Conservation (phyloP, 176 grass and related monocot species). For the Elymus sibiricus region DNA sequence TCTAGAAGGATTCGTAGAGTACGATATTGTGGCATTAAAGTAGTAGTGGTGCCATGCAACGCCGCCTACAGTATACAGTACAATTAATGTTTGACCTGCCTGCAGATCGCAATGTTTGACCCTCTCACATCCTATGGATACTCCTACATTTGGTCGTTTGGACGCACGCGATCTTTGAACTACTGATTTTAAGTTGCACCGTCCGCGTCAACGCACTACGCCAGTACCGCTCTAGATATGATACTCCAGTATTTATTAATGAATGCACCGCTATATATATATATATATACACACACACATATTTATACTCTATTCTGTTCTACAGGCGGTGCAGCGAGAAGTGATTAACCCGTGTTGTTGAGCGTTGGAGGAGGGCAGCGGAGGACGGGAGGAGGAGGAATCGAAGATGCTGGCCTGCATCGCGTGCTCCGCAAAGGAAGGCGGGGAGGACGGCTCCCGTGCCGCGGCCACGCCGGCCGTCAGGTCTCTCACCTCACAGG, state of each 20-base stretch:
- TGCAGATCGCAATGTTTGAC: neutral
- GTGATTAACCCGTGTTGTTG: neutral
- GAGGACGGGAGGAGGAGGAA: neutral
- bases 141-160: neutral
- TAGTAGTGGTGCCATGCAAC: neutral
- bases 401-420: conserved; percentile 91
- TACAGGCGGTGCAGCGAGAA: neutral
- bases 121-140: neutral
- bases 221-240: neutral
- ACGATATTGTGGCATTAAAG: neutral
- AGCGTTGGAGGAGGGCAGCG: neutral
- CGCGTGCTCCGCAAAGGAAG: conserved; percentile 80
- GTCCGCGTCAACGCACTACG: neutral
- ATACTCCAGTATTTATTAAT: neutral
- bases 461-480: conserved; percentile 52
- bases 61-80: too few relatives aligned
- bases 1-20: neutral
- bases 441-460: conserved; percentile 71
- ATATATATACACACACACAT: too few relatives aligned
- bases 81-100: neutral
- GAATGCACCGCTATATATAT: neutral
- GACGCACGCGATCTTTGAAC: neutral
- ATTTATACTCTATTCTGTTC: neutral
- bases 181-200: neutral
- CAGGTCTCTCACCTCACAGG: conserved; percentile 93